Evolutionary conservation across 2,329 filamentous ascomycete species (phyloP).

Genomic region (Septoria petroselini): DNA sequence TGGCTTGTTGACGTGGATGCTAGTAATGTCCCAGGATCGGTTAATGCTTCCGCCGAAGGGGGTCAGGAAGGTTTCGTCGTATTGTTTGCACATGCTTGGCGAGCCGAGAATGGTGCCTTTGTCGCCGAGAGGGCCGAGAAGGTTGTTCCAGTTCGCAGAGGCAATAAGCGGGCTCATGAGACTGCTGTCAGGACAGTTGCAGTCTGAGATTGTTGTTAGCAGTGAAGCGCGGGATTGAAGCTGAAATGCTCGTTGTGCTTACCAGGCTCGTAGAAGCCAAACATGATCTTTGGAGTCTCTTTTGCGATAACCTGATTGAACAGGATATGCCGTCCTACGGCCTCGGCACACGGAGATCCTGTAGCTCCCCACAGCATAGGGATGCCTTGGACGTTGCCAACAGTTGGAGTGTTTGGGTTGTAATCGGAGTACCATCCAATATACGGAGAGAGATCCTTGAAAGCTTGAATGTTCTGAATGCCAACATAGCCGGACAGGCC

Average conservation of each 20-base stretch:
- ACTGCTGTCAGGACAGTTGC: conserved; percentile 20
- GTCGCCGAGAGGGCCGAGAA: conserved; percentile 28
- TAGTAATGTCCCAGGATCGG: conserved; percentile 30
- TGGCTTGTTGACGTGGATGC: conserved; percentile 34
- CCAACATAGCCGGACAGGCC: conserved; percentile 32
- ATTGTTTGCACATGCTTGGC: conserved; percentile 33
- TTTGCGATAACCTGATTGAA: conserved; percentile 15
- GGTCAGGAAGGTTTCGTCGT: conserved; percentile 31
- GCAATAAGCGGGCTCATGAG: conserved; percentile 26
- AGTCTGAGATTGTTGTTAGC: conserved; percentile 21
- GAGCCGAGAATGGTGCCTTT: conserved; percentile 31
- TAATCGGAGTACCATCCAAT: conserved; percentile 36
- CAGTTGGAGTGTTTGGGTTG: conserved; percentile 26
- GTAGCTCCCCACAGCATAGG: conserved; percentile 26
- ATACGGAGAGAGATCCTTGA: conserved; percentile 26
- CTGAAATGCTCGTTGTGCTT: background rate
- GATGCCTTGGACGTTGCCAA: conserved; percentile 27
- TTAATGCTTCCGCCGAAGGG: conserved; percentile 24
- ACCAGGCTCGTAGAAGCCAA: conserved; percentile 35
- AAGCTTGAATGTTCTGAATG: conserved; percentile 23
- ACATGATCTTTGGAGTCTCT: conserved; percentile 27
- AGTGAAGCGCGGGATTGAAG: background rate
- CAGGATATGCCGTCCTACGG: conserved; percentile 12
- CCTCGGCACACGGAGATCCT: conserved; percentile 21
- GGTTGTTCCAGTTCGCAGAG: conserved; percentile 26